Conservation (phyloP, 2,329 filamentous ascomycete species). For the Cytospora chrysosperma region DNA sequence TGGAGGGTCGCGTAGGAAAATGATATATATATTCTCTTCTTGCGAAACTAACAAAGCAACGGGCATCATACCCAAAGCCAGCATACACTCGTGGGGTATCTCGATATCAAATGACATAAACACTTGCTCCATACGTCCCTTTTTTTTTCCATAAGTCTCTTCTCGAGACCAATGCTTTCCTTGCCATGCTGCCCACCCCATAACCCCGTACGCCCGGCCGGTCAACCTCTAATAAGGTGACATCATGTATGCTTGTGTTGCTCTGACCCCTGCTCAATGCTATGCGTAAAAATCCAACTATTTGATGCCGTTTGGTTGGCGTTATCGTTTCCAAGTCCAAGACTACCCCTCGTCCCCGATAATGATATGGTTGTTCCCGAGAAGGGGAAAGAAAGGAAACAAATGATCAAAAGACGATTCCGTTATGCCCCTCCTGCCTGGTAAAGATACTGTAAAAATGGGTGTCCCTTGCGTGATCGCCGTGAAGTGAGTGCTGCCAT, state of each 20-base stretch:
- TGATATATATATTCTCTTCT: too few species aligned
- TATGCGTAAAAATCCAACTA: not conserved
- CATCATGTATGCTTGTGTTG: slow-evolving; percentile 17
- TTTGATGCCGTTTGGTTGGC: not conserved
- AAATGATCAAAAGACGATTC: not conserved
- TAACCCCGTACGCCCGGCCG: slow-evolving; percentile 8
- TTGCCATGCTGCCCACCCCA: not conserved
- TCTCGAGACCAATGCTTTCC: not conserved
- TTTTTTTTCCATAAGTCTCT: not conserved
- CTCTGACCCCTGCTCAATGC: not conserved
- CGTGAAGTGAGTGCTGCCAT: not conserved
- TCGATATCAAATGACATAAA: slow-evolving; percentile 12
- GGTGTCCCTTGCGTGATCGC: not conserved
- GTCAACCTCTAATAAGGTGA: slow-evolving; percentile 17
- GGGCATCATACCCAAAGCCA: not conserved
- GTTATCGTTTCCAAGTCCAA: not conserved
- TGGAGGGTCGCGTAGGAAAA: too few species aligned
- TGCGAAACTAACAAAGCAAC: not conserved
- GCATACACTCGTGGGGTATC: slow-evolving; percentile 26
- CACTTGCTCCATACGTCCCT: not conserved
- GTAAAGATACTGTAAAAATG: not conserved
- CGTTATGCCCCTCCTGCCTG: not conserved
- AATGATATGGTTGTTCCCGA: not conserved
- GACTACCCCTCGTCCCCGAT: not conserved
- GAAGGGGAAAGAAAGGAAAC: not conserved